Percentiles rank a stretch among this genome's conserved stretches.
phyloP scores from a whole-genome alignment of 495 filamentous ascomycete genomes.

The Neurospora sp. region DNA sequence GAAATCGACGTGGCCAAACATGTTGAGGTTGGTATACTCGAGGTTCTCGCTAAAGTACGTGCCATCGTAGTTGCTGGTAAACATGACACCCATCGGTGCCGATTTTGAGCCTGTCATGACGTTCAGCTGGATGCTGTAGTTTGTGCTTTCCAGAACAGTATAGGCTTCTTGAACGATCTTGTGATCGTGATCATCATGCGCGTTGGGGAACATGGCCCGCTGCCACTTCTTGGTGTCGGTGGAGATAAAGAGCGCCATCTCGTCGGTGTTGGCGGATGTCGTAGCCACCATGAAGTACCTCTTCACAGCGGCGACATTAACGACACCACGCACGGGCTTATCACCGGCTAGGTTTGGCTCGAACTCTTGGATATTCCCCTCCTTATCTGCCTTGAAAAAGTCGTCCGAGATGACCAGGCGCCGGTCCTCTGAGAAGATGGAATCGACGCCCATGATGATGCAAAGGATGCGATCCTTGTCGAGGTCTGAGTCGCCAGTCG shows the following conservation, averaged over 20 bases:
- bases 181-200: slow-evolving; percentile 42
- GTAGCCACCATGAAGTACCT: slow-evolving; percentile 77
- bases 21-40: slow-evolving; percentile 78
- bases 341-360: slow-evolving; percentile 69
- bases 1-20: slow-evolving; percentile 70
- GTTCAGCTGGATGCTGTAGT: slow-evolving; percentile 95
- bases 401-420: slow-evolving; percentile 70
- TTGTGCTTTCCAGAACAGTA: slow-evolving; percentile 86
- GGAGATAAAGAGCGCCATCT: slow-evolving; percentile 76
- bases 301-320: slow-evolving; percentile 69
- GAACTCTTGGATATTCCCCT: slow-evolving; percentile 39
- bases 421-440: slow-evolving; percentile 51
- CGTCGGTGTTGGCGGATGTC: slow-evolving; percentile 65
- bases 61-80: slow-evolving; percentile 92
- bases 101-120: slow-evolving; percentile 57
- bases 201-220: slow-evolving; percentile 66
- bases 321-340: slow-evolving; percentile 61
- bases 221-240: slow-evolving; percentile 79
- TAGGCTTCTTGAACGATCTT: slow-evolving; percentile 78
- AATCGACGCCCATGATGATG: slow-evolving; percentile 57
- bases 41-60: slow-evolving; percentile 88
- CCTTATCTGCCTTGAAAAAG: slow-evolving; percentile 50
- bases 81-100: slow-evolving; percentile 70
- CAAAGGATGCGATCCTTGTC: slow-evolving; percentile 64
- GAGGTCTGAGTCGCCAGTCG: slow-evolving; percentile 46